These are phyloP conservation scores for Xylaria polymorpha DNA, from an alignment of 2,329 filamentous ascomycete genomes.

Conservation along the genomic window DNA sequence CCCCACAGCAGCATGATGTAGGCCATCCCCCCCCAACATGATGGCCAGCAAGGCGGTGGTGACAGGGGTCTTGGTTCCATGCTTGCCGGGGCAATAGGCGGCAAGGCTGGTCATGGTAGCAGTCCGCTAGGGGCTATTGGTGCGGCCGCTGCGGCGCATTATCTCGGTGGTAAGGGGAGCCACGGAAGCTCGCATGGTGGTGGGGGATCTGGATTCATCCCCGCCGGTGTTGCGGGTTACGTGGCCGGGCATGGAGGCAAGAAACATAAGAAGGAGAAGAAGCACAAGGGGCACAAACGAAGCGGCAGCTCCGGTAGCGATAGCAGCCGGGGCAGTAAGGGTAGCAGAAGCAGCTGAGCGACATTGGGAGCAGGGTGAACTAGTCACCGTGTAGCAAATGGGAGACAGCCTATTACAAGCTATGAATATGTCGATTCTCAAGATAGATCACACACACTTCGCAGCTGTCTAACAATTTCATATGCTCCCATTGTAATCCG, in stretches of 20 bases:
- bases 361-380: background rate
- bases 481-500: background rate
- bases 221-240: conserved; percentile 37
- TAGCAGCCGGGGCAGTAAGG: conserved; percentile 41
- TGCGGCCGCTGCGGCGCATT: conserved; percentile 43
- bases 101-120: conserved; percentile 31
- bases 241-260: conserved; percentile 39
- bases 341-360: conserved; percentile 40
- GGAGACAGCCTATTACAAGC: background rate
- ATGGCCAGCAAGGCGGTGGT: conserved; percentile 32
- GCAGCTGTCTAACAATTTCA: background rate
- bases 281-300: conserved; percentile 45
- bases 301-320: conserved; percentile 44
- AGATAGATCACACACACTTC: background rate
- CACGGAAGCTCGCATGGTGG: conserved; percentile 31
- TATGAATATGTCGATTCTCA: background rate
- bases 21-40: conserved; percentile 22
- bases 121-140: conserved; percentile 41
- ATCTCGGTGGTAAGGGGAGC: conserved; percentile 34
- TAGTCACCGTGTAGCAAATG: background rate
- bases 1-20: conserved; percentile 37
- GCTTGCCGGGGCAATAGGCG: conserved; percentile 41
- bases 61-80: conserved; percentile 45
- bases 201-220: conserved; percentile 33
- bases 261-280: conserved; percentile 44